Base-by-base conservation (phyloP, 1,284 basidiomycete species). In the Ustilago bromivora region DNA sequence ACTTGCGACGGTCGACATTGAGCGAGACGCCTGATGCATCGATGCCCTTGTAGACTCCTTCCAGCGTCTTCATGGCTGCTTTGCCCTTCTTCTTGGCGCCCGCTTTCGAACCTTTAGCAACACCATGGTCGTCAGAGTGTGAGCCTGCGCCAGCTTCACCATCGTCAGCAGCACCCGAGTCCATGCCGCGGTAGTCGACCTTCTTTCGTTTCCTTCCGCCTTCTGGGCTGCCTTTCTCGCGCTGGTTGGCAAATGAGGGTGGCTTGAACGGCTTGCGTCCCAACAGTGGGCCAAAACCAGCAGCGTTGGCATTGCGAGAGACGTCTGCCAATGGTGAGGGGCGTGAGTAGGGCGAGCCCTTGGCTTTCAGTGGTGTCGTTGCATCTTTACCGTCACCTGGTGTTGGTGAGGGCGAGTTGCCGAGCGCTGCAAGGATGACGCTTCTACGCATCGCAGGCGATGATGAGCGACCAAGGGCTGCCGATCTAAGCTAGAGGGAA, bases 221-320 rank as follows among this genome's bases (percentile, higher is more conserved):
- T 5, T 63, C 68, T 2, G 71, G 60, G 23, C 61, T 73, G 31
- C 71, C 61, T 43, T 63, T 66, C 17, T 76, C 61, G 43, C 66
- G 60, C 54, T 71, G 70, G 12, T 76, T 72, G 46, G 77, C 78
- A 43, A 75, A 76, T 0, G 74, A 76, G 3, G 84, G 84, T 5
- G 82, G 40, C 61, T 84, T 84, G 76, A 86, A 86, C 4, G 83
- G 83, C 52, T 86, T 86, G 28, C 76, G 60, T 4, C 79, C 82
- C 0, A 81, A 69, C 2, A 82, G 70, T 0, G 79, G 66, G 9
- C 81, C 82, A 51, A 77, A 85, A 0, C 81, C 81, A 19, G 79
- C 83, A 23, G 79, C 81, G 32, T 74, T 81, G 46, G 81, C 81
- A 35, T 66, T 78, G 40, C 72, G 69, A 7, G 72, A 71, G 46